Base-by-base conservation (phyloP, 305 asterid genomes). In the Solanum hybrid region DNA sequence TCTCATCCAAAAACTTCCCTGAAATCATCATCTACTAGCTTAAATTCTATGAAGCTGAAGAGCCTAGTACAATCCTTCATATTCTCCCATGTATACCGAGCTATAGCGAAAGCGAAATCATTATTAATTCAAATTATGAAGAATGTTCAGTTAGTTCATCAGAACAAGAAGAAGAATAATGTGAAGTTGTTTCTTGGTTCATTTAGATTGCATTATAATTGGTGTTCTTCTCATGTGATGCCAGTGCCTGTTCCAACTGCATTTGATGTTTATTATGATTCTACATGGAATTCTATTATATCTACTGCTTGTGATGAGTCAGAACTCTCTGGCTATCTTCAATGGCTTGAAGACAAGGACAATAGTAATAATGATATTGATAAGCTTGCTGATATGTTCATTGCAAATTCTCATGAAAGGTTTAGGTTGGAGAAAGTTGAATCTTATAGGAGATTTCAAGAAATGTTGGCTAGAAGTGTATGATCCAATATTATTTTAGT, bases 391-490 rank as follows among this genome's bases (percentile, higher is more conserved):
- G 99, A 96, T 88, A 89, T 94, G 96, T 96, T 96, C 93, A 96
- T 96, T 87, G 98, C 98, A 1, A 92, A 92, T 89, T 95, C 95
- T 91, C 97, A 96, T 90, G 99, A 96, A 94, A 96, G 96, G 90
- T 96, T 96, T 91, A 93, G 95, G 95, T 66, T 96, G 94, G 98
- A 96, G 96, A 95, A 95, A 86, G 93, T 92, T 26, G 98, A 96
- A 87, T 96, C 98, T 5, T 93, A 96, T 46, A 92, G 98, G 88
- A 95, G 93, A 88, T 96, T 92, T 89, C 98, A 95, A 94, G 98
- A 96, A 91, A 96, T 96, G 98, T 89, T 96, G 96, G 98, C 98
- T 84, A 95, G 99, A 92, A 96, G 98, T 89, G 90, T 95, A 34
- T 95, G 96, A 75, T 66, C 75, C 14, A 95, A 35, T 22, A 22